Evolutionary conservation across 805 yeast species (phyloP).

Genomic region (Kuraishia ogatae): DNA sequence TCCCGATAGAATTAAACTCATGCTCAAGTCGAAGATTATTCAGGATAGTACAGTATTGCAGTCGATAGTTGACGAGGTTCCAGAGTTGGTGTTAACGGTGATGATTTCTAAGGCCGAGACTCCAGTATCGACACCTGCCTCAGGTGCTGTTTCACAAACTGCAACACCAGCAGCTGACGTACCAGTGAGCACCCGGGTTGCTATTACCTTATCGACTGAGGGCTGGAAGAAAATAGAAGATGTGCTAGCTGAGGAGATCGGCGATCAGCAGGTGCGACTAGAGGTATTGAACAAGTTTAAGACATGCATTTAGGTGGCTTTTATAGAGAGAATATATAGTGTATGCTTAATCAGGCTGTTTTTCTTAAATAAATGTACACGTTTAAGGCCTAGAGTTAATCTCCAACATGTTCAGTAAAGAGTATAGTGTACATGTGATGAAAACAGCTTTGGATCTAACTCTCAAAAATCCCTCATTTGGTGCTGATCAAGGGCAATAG

Average conservation of each 20-base stretch:
- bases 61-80: constrained; percentile 11
- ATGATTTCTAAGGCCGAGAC: constrained; percentile 17
- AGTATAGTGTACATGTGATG: too few species aligned
- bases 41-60: constrained; percentile 31
- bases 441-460: too few species aligned
- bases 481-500: too few species aligned
- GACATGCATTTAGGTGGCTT: neutral
- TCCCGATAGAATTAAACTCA: constrained; percentile 31
- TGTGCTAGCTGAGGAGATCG: constrained; percentile 24
- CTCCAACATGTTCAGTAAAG: too few species aligned
- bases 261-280: constrained; percentile 7
- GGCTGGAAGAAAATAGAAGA: constrained; percentile 29
- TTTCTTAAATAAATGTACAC: too few species aligned
- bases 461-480: too few species aligned
- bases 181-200: neutral
- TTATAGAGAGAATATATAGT: too few species aligned
- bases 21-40: constrained; percentile 42
- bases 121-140: neutral
- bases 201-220: constrained; percentile 1
- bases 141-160: neutral
- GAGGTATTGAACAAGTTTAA: constrained; percentile 2
- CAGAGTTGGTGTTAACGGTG: constrained; percentile 23
- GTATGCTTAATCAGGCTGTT: too few species aligned
- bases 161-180: constrained; percentile 2
- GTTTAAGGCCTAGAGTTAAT: too few species aligned